phyloP scores from a whole-genome alignment of 1,139 yeast genomes.

The Nematodospora anomalae region DNA sequence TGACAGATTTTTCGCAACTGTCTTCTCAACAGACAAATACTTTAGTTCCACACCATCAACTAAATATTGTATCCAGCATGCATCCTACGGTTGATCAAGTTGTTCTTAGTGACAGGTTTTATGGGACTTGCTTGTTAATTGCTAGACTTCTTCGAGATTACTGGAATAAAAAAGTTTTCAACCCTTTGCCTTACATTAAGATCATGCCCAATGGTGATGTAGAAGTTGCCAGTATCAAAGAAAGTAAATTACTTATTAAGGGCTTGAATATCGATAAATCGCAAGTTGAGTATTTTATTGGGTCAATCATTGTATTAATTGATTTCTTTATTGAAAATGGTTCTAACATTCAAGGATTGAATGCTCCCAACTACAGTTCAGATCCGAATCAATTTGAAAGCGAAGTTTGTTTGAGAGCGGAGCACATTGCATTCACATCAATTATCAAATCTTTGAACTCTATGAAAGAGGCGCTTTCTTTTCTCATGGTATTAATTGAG shows the following conservation, averaged over 20 bases:
- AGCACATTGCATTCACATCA: conserved; percentile 83
- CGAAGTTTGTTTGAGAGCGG: conserved; percentile 85
- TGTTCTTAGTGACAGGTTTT: conserved; percentile 84
- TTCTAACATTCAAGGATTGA: conserved; percentile 63
- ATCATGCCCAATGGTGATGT: conserved; percentile 38
- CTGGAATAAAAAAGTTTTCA: conserved; percentile 76
- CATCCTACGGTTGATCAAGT: conserved; percentile 65
- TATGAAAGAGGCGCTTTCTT: conserved; percentile 87
- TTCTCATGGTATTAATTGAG: conserved; percentile 76
- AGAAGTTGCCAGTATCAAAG: conserved; percentile 45
- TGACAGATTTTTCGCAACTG: conserved; percentile 30
- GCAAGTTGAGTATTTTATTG: conserved; percentile 64
- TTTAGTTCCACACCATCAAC: conserved; percentile 16
- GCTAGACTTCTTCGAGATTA: conserved; percentile 74
- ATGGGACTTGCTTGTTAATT: conserved; percentile 81
- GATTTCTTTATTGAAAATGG: conserved; percentile 59
- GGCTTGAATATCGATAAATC: conserved; percentile 51
- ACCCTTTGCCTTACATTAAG: conserved; percentile 45
- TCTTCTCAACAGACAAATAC: conserved; percentile 6
- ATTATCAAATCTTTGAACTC: conserved; percentile 72
- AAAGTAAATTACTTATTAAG: conserved; percentile 43
- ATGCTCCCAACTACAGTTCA: conserved; percentile 48
- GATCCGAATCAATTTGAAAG: conserved; percentile 49
- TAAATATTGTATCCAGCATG: conserved; percentile 5
- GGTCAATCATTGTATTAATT: conserved; percentile 63